Evolutionary conservation across 169 alveolate genomes (phyloP), one percentile per base, ranked within the genome.

Genomic region (Eimeria praecox): DNA sequence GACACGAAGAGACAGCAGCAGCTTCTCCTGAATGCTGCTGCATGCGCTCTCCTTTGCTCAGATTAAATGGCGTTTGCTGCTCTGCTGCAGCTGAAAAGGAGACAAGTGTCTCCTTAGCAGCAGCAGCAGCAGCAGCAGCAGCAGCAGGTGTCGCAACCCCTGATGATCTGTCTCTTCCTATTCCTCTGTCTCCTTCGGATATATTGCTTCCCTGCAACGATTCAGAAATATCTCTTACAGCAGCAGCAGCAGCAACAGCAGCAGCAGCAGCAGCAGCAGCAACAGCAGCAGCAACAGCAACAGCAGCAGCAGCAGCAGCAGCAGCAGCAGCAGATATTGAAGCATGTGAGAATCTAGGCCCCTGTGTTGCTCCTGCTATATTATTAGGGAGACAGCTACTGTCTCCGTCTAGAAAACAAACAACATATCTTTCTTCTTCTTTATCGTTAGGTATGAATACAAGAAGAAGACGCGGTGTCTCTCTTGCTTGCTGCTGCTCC

Each of bases 281-380:
- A 0, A 20, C 9, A 52, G 62, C 62, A 52, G 62, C 62, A 52
- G 62, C 62, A 52, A 20, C 62, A 1, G 62, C 9, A 52, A 20
- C 62, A 52, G 62, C 62, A 52, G 62, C 62, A 52, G n/a, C n/a
- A n/a, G 62, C 9, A 52, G 62, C 62, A 52, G 62, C 62, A 52
- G 62, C 62, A 52, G 66, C 89, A 80, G 89, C 90, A 27, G 90
- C 62, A 82, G 90, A 82, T 10, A 46, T 33, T 12, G 90, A 82
- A 38, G 73, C 90, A 3, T 82, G 90, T 73, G 91, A 83, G 54
- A 18, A 24, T 18, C 54, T 83, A 12, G 91, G 91, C 30, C 91
- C 91, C 46, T 83, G 91, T 30, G 18, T 83, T 30, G 91, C 75
- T 18, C 91, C 91, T 5, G 35, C 91, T 52, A 75, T 40, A 2